Evolutionary conservation across 257 asterid species (phyloP), one percentile per base, ranked within the genome.

Genomic region (Solanum etuberosum): DNA sequence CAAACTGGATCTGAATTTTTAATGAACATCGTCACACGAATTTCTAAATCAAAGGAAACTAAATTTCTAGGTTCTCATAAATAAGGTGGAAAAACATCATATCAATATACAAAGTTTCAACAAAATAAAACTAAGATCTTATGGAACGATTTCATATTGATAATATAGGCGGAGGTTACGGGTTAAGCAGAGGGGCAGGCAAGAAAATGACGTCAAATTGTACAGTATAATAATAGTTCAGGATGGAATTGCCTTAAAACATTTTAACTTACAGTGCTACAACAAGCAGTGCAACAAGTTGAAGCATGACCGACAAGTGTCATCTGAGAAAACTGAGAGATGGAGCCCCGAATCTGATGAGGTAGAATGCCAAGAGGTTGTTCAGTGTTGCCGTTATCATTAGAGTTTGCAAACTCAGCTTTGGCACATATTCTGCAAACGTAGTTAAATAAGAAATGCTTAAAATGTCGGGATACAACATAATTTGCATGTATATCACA

Each of bases 301-400:
- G 99, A 97, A 86, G 99, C 96, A 81, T 94, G 96, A 25, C 99
- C 99, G 35, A 95, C 94, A 20, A 95, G 98, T 61, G 88, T 93
- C 98, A 93, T 94, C 93, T 95, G 99, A 88, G 99, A 97, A 89
- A 95, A 95, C 90, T 94, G 98, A 59, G 98, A 96, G 80, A 97
- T 91, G 9, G 96, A 91, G 54, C 99, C 99, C 70, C 99, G 95
- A 78, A 95, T 91, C 92, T 97, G 99, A 91, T 97, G 99, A 85
- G 99, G 99, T 74, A 96, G 89, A 72, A 96, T 95, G 87, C 99
- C 99, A 54, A 97, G 97, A 38, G 98, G 98, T 86, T 94, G 98
- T 86, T 92, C 96, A 8, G 40, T 74, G 89, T 87, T 82, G 35
- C 92, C 87, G 48, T 87, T 83, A 87, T 92, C 92, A 86, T 38